A percentile compares a stretch with the other conserved stretches of the same genome.
Conservation (phyloP, 1,284 basidiomycete genomes). For the Malassezia globosa region DNA sequence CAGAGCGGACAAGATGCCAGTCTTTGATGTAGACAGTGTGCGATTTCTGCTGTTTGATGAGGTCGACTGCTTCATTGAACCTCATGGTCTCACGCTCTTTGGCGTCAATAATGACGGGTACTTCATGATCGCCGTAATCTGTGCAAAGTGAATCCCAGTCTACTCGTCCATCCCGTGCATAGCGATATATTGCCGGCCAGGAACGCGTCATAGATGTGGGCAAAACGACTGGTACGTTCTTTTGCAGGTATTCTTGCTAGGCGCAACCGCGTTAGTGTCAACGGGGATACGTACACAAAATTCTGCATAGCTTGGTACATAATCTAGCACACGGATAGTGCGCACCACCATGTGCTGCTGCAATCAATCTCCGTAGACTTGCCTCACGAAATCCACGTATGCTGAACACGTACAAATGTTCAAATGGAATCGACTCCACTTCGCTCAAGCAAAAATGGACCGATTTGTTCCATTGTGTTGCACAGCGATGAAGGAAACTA, state of each 20-base stretch:
- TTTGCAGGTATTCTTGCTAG: slow-evolving; percentile 15
- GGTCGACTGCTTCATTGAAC: slow-evolving; percentile 18
- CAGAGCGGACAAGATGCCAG: slow-evolving; percentile 51
- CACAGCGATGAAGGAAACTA: too few species aligned
- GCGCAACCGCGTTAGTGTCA: too few species aligned
- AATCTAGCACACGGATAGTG: slow-evolving; percentile 15
- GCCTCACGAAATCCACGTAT: too few species aligned
- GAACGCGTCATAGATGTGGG: slow-evolving; percentile 16
- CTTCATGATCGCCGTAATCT: slow-evolving; percentile 19
- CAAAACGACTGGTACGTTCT: slow-evolving; percentile 29
- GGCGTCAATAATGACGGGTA: slow-evolving; percentile 19
- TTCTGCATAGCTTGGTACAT: slow-evolving; percentile 21
- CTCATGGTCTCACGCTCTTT: slow-evolving; percentile 18
- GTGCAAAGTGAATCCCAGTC: slow-evolving; percentile 18
- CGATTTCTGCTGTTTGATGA: slow-evolving; percentile 7
- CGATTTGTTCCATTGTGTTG: too few species aligned
- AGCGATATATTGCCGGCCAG: slow-evolving; percentile 10
- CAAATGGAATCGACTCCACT: too few species aligned
- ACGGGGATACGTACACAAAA: slow-evolving; percentile 21
- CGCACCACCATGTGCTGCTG: too few species aligned
- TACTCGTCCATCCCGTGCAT: neutral
- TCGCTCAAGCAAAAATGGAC: too few species aligned
- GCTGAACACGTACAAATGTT: too few species aligned
- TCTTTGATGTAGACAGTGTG: slow-evolving; percentile 52
- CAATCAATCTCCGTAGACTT: too few species aligned